Percentiles rank a stretch among this genome's conserved stretches.
Evolutionary conservation across 2,329 filamentous ascomycete genomes (phyloP).

Genomic region (Hypoxylon sp.): DNA sequence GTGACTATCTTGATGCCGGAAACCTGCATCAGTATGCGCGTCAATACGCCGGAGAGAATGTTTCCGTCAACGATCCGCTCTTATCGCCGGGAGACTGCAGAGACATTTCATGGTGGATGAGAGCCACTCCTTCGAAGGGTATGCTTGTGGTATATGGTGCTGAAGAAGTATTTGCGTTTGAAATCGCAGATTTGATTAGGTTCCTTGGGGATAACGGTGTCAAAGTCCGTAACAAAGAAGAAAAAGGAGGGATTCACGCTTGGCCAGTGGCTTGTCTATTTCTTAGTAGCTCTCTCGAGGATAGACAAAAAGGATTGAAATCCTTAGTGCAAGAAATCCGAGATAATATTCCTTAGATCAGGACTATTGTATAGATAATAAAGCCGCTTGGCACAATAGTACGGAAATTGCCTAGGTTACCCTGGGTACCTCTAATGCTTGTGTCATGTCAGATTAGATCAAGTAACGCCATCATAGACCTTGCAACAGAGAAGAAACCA

Average conservation of each 20-base stretch:
- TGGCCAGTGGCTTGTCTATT: constrained; percentile 83
- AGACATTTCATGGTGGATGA: constrained; percentile 75
- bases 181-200: constrained; percentile 73
- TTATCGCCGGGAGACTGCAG: constrained; percentile 81
- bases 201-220: constrained; percentile 69
- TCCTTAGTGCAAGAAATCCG: constrained; percentile 59
- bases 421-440: constrained; percentile 22
- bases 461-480: constrained; percentile 69
- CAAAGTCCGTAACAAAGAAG: constrained; percentile 70
- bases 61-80: constrained; percentile 66
- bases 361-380: constrained; percentile 11
- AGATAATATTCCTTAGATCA: constrained; percentile 52
- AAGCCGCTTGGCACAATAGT: constrained; percentile 23
- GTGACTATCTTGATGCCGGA: constrained; percentile 80
- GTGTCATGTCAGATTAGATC: constrained; percentile 74
- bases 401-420: constrained; percentile 13
- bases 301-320: constrained; percentile 67
- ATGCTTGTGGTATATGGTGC: constrained; percentile 80
- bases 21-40: constrained; percentile 78
- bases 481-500: constrained; percentile 63
- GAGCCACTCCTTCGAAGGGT: constrained; percentile 75
- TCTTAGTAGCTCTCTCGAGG: constrained; percentile 63
- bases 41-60: constrained; percentile 73
- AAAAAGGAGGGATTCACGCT: constrained; percentile 80
- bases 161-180: constrained; percentile 83